Base-by-base conservation (phyloP, 2,329 filamentous ascomycete species). In the Xylariaceae sp. region DNA sequence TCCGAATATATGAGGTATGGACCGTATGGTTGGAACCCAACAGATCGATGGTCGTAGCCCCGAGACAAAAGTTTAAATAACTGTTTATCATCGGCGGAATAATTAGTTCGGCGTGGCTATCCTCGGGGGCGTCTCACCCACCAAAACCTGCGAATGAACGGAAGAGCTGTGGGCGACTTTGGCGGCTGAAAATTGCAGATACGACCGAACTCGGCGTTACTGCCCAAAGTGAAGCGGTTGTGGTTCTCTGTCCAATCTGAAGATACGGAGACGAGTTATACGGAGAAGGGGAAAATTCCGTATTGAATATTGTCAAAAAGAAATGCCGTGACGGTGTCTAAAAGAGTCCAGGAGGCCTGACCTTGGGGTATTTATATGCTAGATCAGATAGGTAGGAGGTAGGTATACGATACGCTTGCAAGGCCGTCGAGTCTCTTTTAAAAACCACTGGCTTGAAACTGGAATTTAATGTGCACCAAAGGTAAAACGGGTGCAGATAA, bases 81-180 rank as follows among this genome's bases (percentile, higher is more conserved):
- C 29, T 61, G 50, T 39, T 59, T 49, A 37, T 53, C 30, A 30
- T 31, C 8, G 39, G 39, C 39, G 29, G 9, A 35, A 42, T 39
- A 12, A 44, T 27, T 34, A 48, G 43, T 39, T 44, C 31, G 40
- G 40, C 27, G 44, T 19, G 44, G 26, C 45, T 19, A 47, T 39
- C 32, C 11, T 50, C 35, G 37, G 49, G 45, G 50, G 37, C 32
- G 40, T 51, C 47, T 46, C 43, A 54, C 48, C 19, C 34, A 51
- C 35, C 50, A 53, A 19, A 19, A 46, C 19, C 47, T 56, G 30
- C 44, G 41, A 52, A 52, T 19, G n/a, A 34, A 11, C 6, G 44
- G 19, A 45, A 4, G 30, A 32, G 5, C 29, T 9, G 26, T 4
- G 7, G 39, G 35, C 35, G 8, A 37, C 35, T 40, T 26, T n/a